Percentiles rank a stretch among this genome's conserved stretches.
These are phyloP conservation scores for Tetraselmis striata DNA, from an alignment of 139 green algal species.

Conservation along the genomic window DNA sequence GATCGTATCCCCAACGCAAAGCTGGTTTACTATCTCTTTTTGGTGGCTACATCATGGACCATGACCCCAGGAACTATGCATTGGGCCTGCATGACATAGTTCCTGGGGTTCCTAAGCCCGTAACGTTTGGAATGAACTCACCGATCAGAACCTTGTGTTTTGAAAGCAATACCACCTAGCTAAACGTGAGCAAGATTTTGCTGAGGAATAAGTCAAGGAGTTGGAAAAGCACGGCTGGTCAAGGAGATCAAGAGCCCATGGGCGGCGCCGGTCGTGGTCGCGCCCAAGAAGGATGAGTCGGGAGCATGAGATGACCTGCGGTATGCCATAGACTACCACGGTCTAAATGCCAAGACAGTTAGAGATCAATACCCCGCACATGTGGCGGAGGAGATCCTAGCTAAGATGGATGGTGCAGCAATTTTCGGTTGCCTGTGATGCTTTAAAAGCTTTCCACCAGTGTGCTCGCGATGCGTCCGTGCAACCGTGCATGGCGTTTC, in stretches of 20 bases:
- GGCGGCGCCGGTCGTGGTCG: neutral
- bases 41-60: too few relatives aligned
- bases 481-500: neutral
- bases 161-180: too few relatives aligned
- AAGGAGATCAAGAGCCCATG: neutral
- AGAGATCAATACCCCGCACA: neutral
- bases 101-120: too few relatives aligned
- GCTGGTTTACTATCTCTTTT: too few relatives aligned
- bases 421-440: neutral
- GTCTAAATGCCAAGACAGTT: neutral
- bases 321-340: neutral
- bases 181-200: slow-evolving; percentile 1
- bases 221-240: neutral
- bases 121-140: too few relatives aligned
- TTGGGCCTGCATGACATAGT: too few relatives aligned
- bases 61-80: too few relatives aligned
- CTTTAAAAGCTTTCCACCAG: neutral
- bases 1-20: too few relatives aligned
- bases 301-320: neutral
- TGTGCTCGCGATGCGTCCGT: neutral
- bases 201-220: neutral
- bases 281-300: neutral
- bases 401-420: neutral
- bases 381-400: neutral
- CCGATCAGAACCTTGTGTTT: too few relatives aligned